phyloP scores from a whole-genome alignment of 108 stramenopile species.

The Skeletonema potamos region DNA sequence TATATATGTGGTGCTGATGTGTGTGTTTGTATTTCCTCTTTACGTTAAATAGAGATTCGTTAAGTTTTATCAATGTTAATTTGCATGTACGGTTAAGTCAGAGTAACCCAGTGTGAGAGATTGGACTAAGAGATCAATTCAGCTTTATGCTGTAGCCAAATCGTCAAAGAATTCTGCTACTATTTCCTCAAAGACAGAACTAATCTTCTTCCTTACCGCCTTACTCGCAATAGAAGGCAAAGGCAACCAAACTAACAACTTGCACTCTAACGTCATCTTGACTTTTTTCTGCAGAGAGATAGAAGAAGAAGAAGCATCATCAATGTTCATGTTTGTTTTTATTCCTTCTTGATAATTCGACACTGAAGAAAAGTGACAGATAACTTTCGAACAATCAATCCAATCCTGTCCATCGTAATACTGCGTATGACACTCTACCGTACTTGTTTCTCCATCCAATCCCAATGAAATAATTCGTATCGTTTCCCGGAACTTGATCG shows the following conservation, averaged over 20 bases:
- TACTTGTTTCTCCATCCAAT: slow-evolving; percentile 15
- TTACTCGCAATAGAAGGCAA: slow-evolving; percentile 21
- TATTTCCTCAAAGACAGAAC: slow-evolving; percentile 23
- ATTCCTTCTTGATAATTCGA: not conserved
- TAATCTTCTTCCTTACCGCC: slow-evolving; percentile 26
- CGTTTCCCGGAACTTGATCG: slow-evolving; percentile 30
- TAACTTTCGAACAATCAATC: slow-evolving; percentile 27
- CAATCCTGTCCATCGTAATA: slow-evolving; percentile 28
- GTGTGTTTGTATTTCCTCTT: not conserved
- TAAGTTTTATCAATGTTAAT: not conserved
- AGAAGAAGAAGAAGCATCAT: not conserved
- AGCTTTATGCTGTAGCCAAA: not conserved
- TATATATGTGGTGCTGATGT: not conserved
- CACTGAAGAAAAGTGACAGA: slow-evolving; percentile 16
- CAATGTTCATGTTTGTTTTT: not conserved
- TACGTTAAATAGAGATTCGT: not conserved
- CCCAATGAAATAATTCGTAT: slow-evolving; percentile 22
- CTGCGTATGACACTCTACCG: slow-evolving; percentile 32
- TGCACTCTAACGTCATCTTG: slow-evolving; percentile 30
- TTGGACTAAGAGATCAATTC: not conserved
- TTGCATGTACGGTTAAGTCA: not conserved
- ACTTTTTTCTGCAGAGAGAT: not conserved
- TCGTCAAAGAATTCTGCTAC: slow-evolving; percentile 2
- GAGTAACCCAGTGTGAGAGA: too few species aligned
- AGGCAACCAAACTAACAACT: slow-evolving; percentile 41